phyloP scores from a whole-genome alignment of 2,329 filamentous ascomycete species.

The Microsporum audouinii region DNA sequence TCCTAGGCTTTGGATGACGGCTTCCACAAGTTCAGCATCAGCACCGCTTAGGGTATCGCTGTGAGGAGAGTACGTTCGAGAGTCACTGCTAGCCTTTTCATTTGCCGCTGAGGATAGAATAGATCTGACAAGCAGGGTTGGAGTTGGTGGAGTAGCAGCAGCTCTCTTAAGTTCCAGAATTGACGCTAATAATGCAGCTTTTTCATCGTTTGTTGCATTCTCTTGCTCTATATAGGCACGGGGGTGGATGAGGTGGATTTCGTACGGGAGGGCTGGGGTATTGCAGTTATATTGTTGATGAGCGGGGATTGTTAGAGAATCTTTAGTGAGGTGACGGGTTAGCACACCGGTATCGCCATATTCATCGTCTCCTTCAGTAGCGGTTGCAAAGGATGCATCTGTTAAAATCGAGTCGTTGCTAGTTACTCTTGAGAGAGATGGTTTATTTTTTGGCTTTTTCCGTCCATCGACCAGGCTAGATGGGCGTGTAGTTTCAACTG shows the following conservation, averaged over 20 bases:
- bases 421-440: conserved; percentile 38
- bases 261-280: neutral
- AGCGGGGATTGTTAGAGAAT: neutral
- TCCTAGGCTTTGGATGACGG: conserved; percentile 41
- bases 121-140: conserved; percentile 3
- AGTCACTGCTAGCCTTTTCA: neutral
- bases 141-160: neutral
- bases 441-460: conserved; percentile 13
- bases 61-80: conserved; percentile 24
- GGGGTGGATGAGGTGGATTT: conserved; percentile 1
- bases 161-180: neutral
- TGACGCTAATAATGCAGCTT: conserved; percentile 1
- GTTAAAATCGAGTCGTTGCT: conserved; percentile 53
- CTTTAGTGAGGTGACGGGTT: conserved; percentile 16
- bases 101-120: conserved; percentile 5
- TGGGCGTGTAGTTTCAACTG: conserved; percentile 41
- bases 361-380: conserved; percentile 39
- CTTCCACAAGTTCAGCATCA: conserved; percentile 47
- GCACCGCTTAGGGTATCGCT: conserved; percentile 37
- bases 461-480: conserved; percentile 5
- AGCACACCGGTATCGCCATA: conserved; percentile 24
- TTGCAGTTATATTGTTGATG: neutral
- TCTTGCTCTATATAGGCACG: neutral
- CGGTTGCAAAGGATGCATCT: conserved; percentile 52
- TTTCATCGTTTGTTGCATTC: neutral